Percentiles rank a stretch among this genome's conserved stretches.
Evolutionary conservation across 225 moss, liverwort and hornwort species (phyloP).

Genomic region (Lunularia cruciata): DNA sequence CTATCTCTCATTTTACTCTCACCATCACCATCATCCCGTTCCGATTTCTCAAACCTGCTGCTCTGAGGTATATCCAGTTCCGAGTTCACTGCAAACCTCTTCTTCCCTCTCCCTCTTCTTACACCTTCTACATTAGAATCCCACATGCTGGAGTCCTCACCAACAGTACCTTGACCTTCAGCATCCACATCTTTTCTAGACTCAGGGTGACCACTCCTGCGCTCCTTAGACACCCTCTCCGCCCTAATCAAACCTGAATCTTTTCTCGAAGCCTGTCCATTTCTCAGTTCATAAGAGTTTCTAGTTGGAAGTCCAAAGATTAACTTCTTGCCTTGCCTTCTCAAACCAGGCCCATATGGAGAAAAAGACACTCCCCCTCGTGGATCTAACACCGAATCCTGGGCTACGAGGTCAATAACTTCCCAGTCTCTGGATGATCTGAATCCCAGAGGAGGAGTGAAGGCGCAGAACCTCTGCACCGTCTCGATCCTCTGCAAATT

Average conservation of each 20-base stretch:
- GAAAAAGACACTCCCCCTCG: not conserved
- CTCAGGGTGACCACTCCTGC: conserved; percentile 7
- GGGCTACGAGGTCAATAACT: conserved; percentile 8
- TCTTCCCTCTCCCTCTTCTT: conserved; percentile 24
- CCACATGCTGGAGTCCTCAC: conserved; percentile 28
- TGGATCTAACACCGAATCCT: not conserved
- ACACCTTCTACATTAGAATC: conserved; percentile 45
- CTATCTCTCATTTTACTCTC: not conserved
- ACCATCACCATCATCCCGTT: conserved; percentile 31
- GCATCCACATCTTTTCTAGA: not conserved
- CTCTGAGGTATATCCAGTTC: conserved; percentile 2
- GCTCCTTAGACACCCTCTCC: conserved; percentile 30
- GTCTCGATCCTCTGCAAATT: conserved; percentile 7
- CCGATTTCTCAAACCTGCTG: conserved; percentile 12
- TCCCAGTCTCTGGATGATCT: not conserved
- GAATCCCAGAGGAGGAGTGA: conserved; percentile 2
- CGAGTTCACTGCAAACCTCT: not conserved
- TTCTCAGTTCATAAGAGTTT: not conserved
- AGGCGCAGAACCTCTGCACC: not conserved
- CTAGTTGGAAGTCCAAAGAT: conserved; percentile 13
- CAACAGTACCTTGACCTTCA: not conserved
- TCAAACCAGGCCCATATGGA: not conserved
- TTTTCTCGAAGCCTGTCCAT: not conserved
- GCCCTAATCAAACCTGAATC: conserved; percentile 21
- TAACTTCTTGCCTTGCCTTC: not conserved